A percentile compares a stretch with the other conserved stretches of the same genome.
phyloP scores from a whole-genome alignment of 345 rosid species.

The Eucalyptus curtisii region DNA sequence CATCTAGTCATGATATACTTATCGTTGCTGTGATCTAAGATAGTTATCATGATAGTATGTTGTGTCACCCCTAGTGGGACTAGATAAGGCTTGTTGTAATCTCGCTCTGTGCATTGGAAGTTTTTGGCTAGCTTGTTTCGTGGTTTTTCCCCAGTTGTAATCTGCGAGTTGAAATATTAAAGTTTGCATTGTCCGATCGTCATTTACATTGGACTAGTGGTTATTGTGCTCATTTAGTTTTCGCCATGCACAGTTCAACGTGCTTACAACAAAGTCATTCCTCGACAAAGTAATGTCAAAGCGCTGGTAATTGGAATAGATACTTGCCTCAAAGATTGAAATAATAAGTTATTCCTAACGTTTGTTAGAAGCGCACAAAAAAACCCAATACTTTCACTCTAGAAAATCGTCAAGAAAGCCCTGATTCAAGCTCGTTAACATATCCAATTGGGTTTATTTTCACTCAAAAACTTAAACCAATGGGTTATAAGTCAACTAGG shows the following conservation, averaged over 20 bases:
- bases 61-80: background rate
- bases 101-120: background rate
- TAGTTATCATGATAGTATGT: background rate
- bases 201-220: background rate
- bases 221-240: background rate
- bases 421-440: background rate
- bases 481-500: too few species aligned
- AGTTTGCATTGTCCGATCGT: background rate
- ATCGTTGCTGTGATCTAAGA: background rate
- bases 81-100: background rate
- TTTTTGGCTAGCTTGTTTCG: background rate
- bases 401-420: background rate
- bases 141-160: background rate
- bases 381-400: background rate
- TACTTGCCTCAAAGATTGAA: background rate
- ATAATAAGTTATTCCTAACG: background rate
- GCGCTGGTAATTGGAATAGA: background rate
- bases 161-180: too few species aligned
- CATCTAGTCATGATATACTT: background rate
- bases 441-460: background rate
- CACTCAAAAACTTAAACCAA: too few species aligned
- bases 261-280: background rate
- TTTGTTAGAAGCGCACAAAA: background rate
- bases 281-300: background rate
- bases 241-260: background rate